Conservation (phyloP, 495 filamentous ascomycete species). For the Xylaria grammica region DNA sequence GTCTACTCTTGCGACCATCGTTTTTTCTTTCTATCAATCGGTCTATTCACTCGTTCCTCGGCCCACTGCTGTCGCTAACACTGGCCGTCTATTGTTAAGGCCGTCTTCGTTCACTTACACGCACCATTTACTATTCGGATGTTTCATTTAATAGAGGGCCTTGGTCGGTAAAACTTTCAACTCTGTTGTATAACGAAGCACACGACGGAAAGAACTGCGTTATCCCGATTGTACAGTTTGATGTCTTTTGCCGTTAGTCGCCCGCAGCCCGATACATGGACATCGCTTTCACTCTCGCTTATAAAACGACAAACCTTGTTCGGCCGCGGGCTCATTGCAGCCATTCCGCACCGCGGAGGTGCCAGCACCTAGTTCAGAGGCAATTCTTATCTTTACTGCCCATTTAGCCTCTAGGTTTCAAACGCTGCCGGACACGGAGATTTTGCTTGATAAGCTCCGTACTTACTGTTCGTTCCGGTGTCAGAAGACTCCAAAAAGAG, state of each 20-base stretch:
- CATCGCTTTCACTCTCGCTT: conserved; percentile 25
- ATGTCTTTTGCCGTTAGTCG: conserved; percentile 32
- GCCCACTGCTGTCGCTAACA: conserved; percentile 2
- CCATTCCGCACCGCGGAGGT: not conserved
- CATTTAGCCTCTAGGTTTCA: conserved; percentile 14
- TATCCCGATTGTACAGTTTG: conserved; percentile 23
- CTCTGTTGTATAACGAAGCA: not conserved
- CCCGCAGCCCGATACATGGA: conserved; percentile 32
- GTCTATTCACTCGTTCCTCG: conserved; percentile 9
- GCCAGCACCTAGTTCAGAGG: not conserved
- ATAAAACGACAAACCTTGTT: conserved; percentile 22
- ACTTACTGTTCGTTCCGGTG: not conserved
- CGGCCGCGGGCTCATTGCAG: conserved; percentile 16
- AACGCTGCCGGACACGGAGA: conserved; percentile 10
- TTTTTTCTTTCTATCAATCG: not conserved
- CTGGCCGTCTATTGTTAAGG: not conserved
- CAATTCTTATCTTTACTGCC: not conserved
- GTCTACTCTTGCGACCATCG: conserved; percentile 10
- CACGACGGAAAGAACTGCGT: conserved; percentile 16
- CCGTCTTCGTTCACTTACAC: conserved; percentile 1
- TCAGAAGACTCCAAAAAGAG: not conserved
- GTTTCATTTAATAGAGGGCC: not conserved
- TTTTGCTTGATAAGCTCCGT: conserved; percentile 2
- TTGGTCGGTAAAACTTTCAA: not conserved
- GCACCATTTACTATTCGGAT: not conserved